Percentiles rank a stretch among this genome's conserved stretches.
Conservation (phyloP, 441 rosid genomes). For the Brassica hybrid region DNA sequence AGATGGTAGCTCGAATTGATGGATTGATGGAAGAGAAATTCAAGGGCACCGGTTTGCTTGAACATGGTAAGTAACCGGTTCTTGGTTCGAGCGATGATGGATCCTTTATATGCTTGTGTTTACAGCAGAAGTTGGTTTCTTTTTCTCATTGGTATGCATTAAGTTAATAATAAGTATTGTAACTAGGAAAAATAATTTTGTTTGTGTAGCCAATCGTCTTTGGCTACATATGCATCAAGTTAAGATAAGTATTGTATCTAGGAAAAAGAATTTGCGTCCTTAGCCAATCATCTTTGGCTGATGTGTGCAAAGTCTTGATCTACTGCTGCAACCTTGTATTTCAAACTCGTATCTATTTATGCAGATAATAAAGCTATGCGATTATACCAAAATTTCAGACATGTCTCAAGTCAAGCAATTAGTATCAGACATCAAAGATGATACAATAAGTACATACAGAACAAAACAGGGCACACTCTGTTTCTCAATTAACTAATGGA, state of each 20-base stretch:
- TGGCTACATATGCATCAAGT: background rate
- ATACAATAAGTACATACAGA: background rate
- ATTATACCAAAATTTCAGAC: background rate
- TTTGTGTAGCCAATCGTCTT: background rate
- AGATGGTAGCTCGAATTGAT: background rate
- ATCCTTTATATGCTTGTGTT: background rate
- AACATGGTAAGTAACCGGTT: background rate
- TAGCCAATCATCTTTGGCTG: slow-evolving; percentile 9
- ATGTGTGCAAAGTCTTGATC: background rate
- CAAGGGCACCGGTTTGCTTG: background rate
- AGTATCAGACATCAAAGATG: background rate
- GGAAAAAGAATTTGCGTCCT: background rate
- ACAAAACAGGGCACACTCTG: background rate
- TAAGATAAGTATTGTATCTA: background rate
- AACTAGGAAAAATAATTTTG: background rate
- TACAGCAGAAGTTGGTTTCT: background rate
- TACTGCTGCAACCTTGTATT: background rate
- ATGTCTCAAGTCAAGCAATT: background rate
- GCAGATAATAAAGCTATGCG: background rate
- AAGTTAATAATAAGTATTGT: background rate
- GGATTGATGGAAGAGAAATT: background rate
- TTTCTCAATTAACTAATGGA: too few species aligned
- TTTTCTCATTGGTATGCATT: background rate
- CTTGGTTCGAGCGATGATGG: background rate
- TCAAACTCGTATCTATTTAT: background rate